Evolutionary conservation across 2,329 filamentous ascomycete genomes (phyloP), one percentile per base, ranked within the genome.

Genomic region (Diplodia seriata): DNA sequence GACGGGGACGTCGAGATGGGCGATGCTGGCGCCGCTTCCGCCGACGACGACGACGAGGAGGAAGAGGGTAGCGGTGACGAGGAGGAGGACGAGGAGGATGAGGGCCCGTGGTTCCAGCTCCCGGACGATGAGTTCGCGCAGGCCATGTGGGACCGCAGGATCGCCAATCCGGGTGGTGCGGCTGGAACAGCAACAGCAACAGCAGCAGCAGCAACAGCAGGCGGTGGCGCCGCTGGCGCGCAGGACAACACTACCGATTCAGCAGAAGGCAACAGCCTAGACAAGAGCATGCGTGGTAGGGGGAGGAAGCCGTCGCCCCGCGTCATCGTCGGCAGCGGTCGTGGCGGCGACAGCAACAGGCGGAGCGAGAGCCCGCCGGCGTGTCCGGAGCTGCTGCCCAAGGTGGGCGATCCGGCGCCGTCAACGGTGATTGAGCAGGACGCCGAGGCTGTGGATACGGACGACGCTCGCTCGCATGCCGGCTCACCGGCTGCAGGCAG

Each of bases 51-150:
- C 5, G 80, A 79, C 1, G 79, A 79, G 18, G 77, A 78, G 7
- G 78, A 80, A 68, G 78, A 76, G 9, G 74, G 78, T 11, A 47
- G 43, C 43, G 18, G 79, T 31, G 80, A 80, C 1, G 79, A 80
- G n/a, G 77, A 78, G 14, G 76, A 71, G 9, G 74, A 78, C 7
- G 77, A 78, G 3, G 75, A 74, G 14, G 70, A 65, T 38, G 69
- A 69, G 8, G 69, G 77, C 14, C 76, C 76, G 31, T 79, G 80
- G 8, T 84, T 84, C 63, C 75, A 77, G 62, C 75, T 83, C 12
- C 81, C 81, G 3, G 78, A 78, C 29, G 78, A 80, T n/a, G 79
- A 79, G 3, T 82, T 78, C 67, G 80, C 76, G 62, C 78, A 79
- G 55, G 57, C 81, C 69, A 81, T 81, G 73, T 84, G 82, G 82